Evolutionary conservation across 2,329 filamentous ascomycete genomes (phyloP), one percentile per base, ranked within the genome.

Genomic region (Alternaria infectoria): DNA sequence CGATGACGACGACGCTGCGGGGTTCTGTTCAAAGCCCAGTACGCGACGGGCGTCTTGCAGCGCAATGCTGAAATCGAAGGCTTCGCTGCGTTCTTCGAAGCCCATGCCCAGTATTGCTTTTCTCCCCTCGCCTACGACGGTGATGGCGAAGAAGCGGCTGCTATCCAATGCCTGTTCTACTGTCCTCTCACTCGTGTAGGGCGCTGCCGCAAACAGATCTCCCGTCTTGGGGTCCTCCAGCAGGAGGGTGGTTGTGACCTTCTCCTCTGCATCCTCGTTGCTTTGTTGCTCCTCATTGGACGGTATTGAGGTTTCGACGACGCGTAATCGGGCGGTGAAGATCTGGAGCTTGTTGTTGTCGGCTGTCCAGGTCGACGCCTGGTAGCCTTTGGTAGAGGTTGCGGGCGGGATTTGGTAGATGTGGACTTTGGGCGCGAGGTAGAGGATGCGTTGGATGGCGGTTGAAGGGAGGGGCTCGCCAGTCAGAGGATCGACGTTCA

Each of bases 351-450:
- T 84, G 71, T 88, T 86, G 67, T 87, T 85, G 64, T 88, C 87
- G 64, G 83, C 80, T 26, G 93, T 96, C 93, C 93, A 97, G 67
- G 86, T 83, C 12, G 89, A 86, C 62, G 93, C 93, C 36, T 86
- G 87, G 84, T 97, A 91, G 79, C 93, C 93, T 78, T 91, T 91
- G 72, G 89, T 93, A 17, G 90, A 91, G 47, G 90, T 86, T 61
- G 93, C 84, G 23, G 93, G 93, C 17, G 93, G 93, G 78, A 96
- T 93, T 75, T 91, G 89, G 86, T 97, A 97, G 84, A 97, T 87
- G 83, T 96, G 92, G 68, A 96, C 90, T 68, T 86, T 84, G 73
- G 86, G 83, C 67, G 90, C 88, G 78, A 93, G 83, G 86, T 93
- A 94, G 79, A 96, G 90, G 77, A 96, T 85, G 78, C 93, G 90